phyloP scores from a whole-genome alignment of 179 eudicot species.

The Carnegiea gigantea region DNA sequence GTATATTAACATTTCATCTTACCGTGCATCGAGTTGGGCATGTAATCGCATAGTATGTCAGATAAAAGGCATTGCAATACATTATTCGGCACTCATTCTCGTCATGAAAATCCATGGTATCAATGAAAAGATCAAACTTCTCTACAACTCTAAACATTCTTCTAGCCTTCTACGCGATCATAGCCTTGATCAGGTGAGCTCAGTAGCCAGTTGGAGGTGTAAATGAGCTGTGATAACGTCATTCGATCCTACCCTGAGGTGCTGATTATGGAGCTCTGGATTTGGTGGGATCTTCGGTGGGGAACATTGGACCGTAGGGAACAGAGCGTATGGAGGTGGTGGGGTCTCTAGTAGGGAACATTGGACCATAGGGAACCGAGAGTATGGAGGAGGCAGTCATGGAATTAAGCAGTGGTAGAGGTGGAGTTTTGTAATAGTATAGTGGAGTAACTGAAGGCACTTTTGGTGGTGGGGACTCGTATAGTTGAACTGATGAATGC shows the following conservation, averaged over 20 bases:
- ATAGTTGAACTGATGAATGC: too few relatives aligned
- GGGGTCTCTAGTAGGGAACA: background rate
- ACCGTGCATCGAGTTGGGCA: too few relatives aligned
- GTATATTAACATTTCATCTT: too few relatives aligned
- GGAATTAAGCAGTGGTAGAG: conserved; percentile 11
- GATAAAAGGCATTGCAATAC: background rate
- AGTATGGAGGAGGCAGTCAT: conserved; percentile 9
- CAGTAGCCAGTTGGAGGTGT: background rate
- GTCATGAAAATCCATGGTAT: too few relatives aligned
- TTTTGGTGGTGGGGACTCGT: background rate
- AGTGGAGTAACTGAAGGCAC: too few relatives aligned
- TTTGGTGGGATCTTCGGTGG: background rate
- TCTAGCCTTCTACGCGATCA: background rate
- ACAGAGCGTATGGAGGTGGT: background rate
- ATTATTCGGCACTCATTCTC: background rate
- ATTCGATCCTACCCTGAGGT: background rate
- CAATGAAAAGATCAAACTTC: background rate
- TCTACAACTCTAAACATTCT: background rate
- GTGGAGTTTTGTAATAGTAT: background rate
- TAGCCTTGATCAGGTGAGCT: background rate
- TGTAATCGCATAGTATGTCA: background rate
- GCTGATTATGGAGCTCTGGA: background rate
- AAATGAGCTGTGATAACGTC: background rate
- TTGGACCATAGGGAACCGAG: background rate
- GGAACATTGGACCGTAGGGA: background rate